Conservation (phyloP, 1,284 basidiomycete species). For the Xerocomus nothofagi region DNA sequence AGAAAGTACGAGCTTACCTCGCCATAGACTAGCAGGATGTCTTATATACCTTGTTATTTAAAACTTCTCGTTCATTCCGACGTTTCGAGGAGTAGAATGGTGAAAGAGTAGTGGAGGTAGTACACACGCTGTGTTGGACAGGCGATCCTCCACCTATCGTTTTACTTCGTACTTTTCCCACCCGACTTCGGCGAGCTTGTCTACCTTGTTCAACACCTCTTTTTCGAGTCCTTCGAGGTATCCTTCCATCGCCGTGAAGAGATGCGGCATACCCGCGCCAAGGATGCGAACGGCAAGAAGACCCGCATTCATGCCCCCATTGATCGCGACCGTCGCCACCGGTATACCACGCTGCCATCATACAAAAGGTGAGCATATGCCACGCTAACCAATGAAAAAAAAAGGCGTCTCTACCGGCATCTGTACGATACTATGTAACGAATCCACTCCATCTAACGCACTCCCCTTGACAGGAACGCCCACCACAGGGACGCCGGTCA, state of each 20-base stretch:
- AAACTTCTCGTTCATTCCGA: no score
- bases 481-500: conserved; percentile 92
- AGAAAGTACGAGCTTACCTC: no score
- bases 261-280: conserved; percentile 67
- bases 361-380: not conserved
- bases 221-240: conserved; percentile 78
- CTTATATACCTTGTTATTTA: no score
- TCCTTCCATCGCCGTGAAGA: conserved; percentile 69
- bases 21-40: no score
- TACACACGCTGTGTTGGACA: not conserved
- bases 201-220: conserved; percentile 86
- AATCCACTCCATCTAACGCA: conserved; percentile 93
- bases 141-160: conserved; percentile 16
- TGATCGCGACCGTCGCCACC: conserved; percentile 96
- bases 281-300: conserved; percentile 91
- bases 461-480: conserved; percentile 98
- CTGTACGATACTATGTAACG: conserved; percentile 95
- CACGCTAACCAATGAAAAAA: not conserved
- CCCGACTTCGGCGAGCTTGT: conserved; percentile 73
- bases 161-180: conserved; percentile 81
- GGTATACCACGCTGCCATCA: conserved; percentile 83
- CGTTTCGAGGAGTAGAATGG: no score
- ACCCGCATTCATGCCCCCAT: conserved; percentile 93
- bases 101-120: no score
- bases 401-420: conserved; percentile 79